These are phyloP conservation scores for Pilaira anomala DNA, from an alignment of 192 early-diverging fungal species.

Conservation along the genomic window DNA sequence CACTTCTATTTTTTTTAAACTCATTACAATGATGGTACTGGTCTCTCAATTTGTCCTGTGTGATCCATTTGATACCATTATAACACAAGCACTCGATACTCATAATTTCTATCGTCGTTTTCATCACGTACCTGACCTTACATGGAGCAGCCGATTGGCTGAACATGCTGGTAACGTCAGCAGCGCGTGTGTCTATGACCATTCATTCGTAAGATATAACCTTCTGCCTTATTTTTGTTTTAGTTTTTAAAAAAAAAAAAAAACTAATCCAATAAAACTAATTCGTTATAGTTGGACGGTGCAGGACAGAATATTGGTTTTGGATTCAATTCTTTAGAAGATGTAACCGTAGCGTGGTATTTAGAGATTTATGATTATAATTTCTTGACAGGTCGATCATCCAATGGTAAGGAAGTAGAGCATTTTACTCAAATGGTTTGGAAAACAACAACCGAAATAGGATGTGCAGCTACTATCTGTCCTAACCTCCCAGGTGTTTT, in stretches of 20 bases:
- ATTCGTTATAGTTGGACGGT: too few relatives aligned
- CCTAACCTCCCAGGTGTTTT: slow-evolving; percentile 15
- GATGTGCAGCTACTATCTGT: slow-evolving; percentile 32
- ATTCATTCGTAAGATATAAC: slow-evolving; percentile 27
- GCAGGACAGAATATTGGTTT: slow-evolving; percentile 45
- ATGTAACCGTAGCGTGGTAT: slow-evolving; percentile 43
- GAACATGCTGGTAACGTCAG: slow-evolving; percentile 37
- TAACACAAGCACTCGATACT: slow-evolving; percentile 9
- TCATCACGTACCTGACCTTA: slow-evolving; percentile 35
- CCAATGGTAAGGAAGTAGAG: slow-evolving; percentile 33
- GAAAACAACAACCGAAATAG: slow-evolving; percentile 28
- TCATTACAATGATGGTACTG: too few relatives aligned
- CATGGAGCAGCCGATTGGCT: slow-evolving; percentile 38
- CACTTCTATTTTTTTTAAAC: too few relatives aligned
- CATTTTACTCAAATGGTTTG: slow-evolving; percentile 48
- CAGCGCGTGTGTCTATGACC: slow-evolving; percentile 39
- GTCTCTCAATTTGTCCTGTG: too few relatives aligned
- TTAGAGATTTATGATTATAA: slow-evolving; percentile 37
- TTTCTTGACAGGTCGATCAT: slow-evolving; percentile 26
- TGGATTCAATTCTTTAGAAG: slow-evolving; percentile 36
- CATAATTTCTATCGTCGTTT: slow-evolving; percentile 41
- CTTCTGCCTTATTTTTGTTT: too few relatives aligned
- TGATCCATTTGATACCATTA: too few relatives aligned
- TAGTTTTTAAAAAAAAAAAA: too few relatives aligned
- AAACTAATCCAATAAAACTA: too few relatives aligned